Evolutionary conservation across 805 yeast species (phyloP).

Genomic region (Candida takata): DNA sequence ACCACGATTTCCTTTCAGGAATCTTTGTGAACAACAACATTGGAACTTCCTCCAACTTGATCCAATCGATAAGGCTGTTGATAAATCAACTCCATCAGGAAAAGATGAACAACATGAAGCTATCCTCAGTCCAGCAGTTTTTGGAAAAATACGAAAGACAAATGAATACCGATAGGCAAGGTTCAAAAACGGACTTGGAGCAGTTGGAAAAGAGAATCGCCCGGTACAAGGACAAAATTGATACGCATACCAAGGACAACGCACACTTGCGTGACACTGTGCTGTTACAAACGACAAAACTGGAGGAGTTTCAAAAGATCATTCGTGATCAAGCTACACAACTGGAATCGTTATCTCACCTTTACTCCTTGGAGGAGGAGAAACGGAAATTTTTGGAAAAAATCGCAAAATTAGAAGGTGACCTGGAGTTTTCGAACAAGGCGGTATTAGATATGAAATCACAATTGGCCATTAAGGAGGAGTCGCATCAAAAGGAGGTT

Average conservation of each 20-base stretch:
- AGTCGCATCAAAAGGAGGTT: not conserved
- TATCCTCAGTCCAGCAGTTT: slow-evolving; percentile 49
- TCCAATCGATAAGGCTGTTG: slow-evolving; percentile 47
- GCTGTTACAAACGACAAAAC: not conserved
- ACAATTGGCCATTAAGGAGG: not conserved
- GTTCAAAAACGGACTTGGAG: not conserved
- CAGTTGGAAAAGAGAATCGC: not conserved
- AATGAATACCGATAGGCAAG: slow-evolving; percentile 5
- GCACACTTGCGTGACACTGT: not conserved
- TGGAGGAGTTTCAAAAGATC: not conserved
- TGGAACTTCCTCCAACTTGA: slow-evolving; percentile 48
- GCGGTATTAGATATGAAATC: not conserved
- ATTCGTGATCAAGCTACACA: not conserved
- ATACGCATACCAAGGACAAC: not conserved
- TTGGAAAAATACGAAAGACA: slow-evolving; percentile 38
- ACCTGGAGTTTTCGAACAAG: not conserved
- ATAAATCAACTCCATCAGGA: slow-evolving; percentile 50
- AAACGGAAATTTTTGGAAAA: not conserved
- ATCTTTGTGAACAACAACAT: slow-evolving; percentile 54
- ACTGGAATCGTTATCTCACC: too few relatives aligned
- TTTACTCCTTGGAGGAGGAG: too few relatives aligned
- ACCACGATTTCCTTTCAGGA: slow-evolving; percentile 44
- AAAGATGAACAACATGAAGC: slow-evolving; percentile 49
- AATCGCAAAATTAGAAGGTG: not conserved
- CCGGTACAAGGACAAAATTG: not conserved